phyloP scores from a whole-genome alignment of 257 asterid species.

The Plantago major region DNA sequence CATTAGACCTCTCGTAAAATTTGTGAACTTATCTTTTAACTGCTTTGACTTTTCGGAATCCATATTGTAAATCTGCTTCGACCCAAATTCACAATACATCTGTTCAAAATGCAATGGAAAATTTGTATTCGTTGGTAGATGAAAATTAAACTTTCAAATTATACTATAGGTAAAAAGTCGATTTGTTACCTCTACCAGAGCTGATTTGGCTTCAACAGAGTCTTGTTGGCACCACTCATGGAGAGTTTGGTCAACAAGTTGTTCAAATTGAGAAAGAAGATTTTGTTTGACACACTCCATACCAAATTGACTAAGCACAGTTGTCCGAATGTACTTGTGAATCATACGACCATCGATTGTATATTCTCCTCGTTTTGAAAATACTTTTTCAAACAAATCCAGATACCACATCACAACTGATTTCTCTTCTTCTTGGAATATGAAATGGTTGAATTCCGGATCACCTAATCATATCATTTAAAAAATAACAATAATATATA shows the following conservation, averaged over 20 bases:
- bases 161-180: too few relatives aligned
- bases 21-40: neutral
- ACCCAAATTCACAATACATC: neutral
- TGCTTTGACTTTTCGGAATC: conserved; percentile 4
- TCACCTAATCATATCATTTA: neutral
- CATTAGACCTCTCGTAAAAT: conserved; percentile 7
- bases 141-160: too few relatives aligned
- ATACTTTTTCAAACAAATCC: conserved; percentile 3
- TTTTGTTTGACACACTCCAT: conserved; percentile 6
- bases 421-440: conserved; percentile 13
- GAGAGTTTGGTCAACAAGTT: neutral
- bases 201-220: conserved; percentile 13
- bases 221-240: conserved; percentile 7
- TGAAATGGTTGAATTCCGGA: conserved; percentile 16
- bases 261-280: conserved; percentile 17
- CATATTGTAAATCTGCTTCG: neutral
- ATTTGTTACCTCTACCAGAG: neutral
- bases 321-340: conserved; percentile 11
- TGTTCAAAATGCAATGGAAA: neutral
- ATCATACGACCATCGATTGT: neutral
- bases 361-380: neutral
- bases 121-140: neutral
- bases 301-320: conserved; percentile 10
- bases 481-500: too few relatives aligned
- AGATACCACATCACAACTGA: conserved; percentile 14